Base-by-base conservation (phyloP, 139 green algal genomes). In the Prasinococcaceae sp. region DNA sequence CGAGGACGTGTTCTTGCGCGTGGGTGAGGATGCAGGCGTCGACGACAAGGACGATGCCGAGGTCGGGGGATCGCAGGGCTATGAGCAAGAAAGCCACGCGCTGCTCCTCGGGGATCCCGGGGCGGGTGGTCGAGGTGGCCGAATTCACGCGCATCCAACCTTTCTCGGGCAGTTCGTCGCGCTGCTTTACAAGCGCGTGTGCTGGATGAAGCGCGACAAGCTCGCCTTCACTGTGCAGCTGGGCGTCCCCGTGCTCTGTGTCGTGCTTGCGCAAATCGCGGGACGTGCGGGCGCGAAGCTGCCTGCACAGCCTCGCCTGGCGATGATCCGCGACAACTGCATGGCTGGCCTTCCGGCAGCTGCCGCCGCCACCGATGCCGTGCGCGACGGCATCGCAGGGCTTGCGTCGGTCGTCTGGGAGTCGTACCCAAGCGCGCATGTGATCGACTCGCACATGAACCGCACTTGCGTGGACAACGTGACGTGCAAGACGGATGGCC, bases 1-100 rank as follows among this genome's bases (percentile, higher is more conserved):
- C 1, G 60, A 68, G 44, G 60, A 68, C 2, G 60, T 68, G 20
- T 68, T 68, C 45, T 26, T 68, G 32, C 30, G 22, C 28, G 12
- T 68, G 6, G 60, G 43, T 28, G 26, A 28, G 9, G 30, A 12
- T 16, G 32, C 6, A 16, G 30, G 6, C 2, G 20, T 24, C 32
- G 24, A 32, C n/a, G 29, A 59, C 26, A 16, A 39, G 12, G 20
- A 12, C 4, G 37, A 26, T 27, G 38, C 28, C 22, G 14, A 5
- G 14, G 36, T 40, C 20, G 26, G 10, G 19, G n/a, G 32, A 30
- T 27, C 9, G 6, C 12, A 27, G 3, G 48, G 36, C 29, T 14
- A 55, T 44, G 27, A 55, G 22, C 22, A 43, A 6, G 40, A 47
- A 8, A 22, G 6, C 6, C 40, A 10, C 40, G 26, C 26, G 40